These are phyloP conservation scores for Globisporangium rhizosaccharum DNA, from an alignment of 352 stramenopile genomes.

Conservation along the genomic window DNA sequence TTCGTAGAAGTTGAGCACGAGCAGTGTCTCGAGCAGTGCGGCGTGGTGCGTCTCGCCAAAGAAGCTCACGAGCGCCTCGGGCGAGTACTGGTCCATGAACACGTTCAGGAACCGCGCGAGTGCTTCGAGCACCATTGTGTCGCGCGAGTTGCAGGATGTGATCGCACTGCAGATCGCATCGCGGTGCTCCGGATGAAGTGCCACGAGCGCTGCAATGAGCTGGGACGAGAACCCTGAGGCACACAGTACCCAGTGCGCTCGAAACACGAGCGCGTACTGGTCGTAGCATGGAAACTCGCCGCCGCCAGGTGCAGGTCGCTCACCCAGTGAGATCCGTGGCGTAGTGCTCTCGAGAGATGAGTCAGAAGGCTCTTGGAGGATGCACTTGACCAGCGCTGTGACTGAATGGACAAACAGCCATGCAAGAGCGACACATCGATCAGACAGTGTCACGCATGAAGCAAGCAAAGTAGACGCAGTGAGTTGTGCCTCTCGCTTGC, in stretches of 20 bases:
- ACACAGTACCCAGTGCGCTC: slow-evolving; percentile 61
- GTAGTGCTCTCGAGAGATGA: too few relatives aligned
- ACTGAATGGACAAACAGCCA: slow-evolving; percentile 19
- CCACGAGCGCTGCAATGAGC: slow-evolving; percentile 54
- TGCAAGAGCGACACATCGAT: slow-evolving; percentile 1
- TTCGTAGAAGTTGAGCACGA: slow-evolving; percentile 63
- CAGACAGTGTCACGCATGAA: neutral
- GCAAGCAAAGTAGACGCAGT: neutral
- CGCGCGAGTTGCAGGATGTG: slow-evolving; percentile 36
- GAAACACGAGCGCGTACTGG: slow-evolving; percentile 54
- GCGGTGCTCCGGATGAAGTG: slow-evolving; percentile 24
- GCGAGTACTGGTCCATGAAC: slow-evolving; percentile 72
- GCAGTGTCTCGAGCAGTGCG: slow-evolving; percentile 46
- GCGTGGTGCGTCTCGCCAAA: slow-evolving; percentile 33
- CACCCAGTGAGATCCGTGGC: slow-evolving; percentile 4
- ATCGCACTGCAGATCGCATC: slow-evolving; percentile 31
- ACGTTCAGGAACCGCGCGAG: slow-evolving; percentile 49
- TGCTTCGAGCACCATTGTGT: slow-evolving; percentile 62
- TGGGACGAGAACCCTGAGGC: slow-evolving; percentile 50
- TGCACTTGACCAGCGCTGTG: slow-evolving; percentile 33
- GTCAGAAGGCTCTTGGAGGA: slow-evolving; percentile 32
- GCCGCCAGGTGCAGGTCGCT: slow-evolving; percentile 5
- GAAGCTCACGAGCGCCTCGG: slow-evolving; percentile 40
- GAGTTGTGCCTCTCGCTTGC: neutral
- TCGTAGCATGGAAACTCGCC: slow-evolving; percentile 48